phyloP scores from a whole-genome alignment of 2,329 filamentous ascomycete genomes.

The Colletotrichum scovillei region DNA sequence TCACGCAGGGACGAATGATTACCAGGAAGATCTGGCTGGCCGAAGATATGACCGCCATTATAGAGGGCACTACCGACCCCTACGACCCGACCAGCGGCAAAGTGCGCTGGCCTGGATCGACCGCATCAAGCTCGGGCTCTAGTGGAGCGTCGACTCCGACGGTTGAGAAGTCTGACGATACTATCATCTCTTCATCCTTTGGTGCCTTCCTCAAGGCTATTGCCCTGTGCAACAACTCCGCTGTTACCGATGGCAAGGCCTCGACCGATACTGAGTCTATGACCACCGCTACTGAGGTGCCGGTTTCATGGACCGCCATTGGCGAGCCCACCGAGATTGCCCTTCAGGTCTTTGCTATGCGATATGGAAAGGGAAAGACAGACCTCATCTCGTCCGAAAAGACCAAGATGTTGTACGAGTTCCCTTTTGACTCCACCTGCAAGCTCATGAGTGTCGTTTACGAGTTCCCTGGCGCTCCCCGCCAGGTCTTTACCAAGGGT shows the following conservation, averaged over 20 bases:
- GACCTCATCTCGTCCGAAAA: slow-evolving; percentile 44
- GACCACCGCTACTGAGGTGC: slow-evolving; percentile 54
- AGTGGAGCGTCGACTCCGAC: slow-evolving; percentile 38
- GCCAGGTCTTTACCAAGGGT: slow-evolving; percentile 67
- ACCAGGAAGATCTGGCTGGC: slow-evolving; percentile 71
- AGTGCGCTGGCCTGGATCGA: slow-evolving; percentile 56
- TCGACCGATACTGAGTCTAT: slow-evolving; percentile 58
- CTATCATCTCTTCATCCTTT: slow-evolving; percentile 48
- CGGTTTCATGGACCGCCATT: slow-evolving; percentile 64
- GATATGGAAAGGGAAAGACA: slow-evolving; percentile 67
- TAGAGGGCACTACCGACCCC: slow-evolving; percentile 67
- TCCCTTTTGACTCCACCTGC: slow-evolving; percentile 78
- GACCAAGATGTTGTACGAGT: slow-evolving; percentile 69
- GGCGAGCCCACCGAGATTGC: slow-evolving; percentile 81
- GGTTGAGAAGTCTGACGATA: slow-evolving; percentile 41
- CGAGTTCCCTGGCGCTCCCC: slow-evolving; percentile 44
- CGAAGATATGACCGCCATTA: slow-evolving; percentile 61
- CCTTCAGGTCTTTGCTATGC: slow-evolving; percentile 78
- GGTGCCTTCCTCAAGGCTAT: slow-evolving; percentile 64
- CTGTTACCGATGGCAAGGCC: slow-evolving; percentile 57
- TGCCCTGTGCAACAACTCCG: slow-evolving; percentile 71
- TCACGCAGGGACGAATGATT: slow-evolving; percentile 76
- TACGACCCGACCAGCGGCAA: slow-evolving; percentile 70
- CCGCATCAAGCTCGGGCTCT: slow-evolving; percentile 46
- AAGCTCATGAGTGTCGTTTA: slow-evolving; percentile 83